These are phyloP conservation scores for Panicum hallii DNA, from an alignment of 202 grass and related monocot genomes.

Conservation along the genomic window DNA sequence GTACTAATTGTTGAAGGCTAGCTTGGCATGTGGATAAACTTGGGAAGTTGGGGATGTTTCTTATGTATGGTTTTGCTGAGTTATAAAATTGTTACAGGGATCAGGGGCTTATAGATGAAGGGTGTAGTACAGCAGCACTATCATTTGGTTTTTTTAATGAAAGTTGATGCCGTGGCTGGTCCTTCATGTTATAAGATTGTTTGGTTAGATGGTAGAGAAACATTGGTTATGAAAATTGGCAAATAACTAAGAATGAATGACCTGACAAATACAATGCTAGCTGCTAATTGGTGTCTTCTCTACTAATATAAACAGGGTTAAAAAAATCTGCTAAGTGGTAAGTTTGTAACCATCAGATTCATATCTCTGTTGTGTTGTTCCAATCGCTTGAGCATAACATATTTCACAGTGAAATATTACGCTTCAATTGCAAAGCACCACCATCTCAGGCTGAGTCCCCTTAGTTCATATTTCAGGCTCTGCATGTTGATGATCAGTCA, in stretches of 20 bases:
- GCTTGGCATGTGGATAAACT: not conserved
- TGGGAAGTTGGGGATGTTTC: not conserved
- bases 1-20: not conserved
- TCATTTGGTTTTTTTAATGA: not conserved
- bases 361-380: not conserved
- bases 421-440: not conserved
- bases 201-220: not conserved
- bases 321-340: not conserved
- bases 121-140: not conserved
- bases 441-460: not conserved
- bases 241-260: not conserved
- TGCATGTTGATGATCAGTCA: not conserved
- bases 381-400: conserved; percentile 14
- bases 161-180: not conserved
- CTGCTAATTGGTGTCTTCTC: not conserved
- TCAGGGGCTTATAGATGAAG: not conserved
- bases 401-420: not conserved
- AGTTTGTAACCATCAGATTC: not conserved
- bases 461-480: not conserved
- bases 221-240: not conserved
- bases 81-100: not conserved
- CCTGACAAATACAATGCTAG: not conserved
- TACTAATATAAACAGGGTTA: not conserved
- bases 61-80: conserved; percentile 1
- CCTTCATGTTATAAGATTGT: not conserved